Base-by-base conservation (phyloP, 164 flowering plant genomes). In the Magnolia kwangsiensis region DNA sequence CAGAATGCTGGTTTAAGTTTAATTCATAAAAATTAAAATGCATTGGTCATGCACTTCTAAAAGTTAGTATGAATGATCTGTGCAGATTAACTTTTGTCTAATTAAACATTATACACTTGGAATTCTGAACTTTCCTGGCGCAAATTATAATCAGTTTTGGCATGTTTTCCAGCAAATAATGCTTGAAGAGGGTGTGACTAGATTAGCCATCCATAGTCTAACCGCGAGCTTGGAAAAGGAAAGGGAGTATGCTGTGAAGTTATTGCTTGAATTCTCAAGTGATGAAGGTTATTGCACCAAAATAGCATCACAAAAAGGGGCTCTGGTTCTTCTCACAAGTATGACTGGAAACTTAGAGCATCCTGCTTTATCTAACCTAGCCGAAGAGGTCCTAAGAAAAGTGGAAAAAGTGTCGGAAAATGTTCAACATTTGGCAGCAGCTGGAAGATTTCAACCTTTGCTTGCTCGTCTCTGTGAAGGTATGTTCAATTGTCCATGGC, bases 381-480 rank as follows among this genome's bases (percentile, higher is more conserved):
- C 92, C 50, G 92, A 87, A 78, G 85, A 85, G 73, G 84, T 85
- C 65, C 75, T 89, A 63, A 84, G 74, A 76, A 78, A 76, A 23
- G 67, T 89, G 78, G 90, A 88, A 74, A 82, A 71, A 66, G 81
- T 87, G 50, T 89, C 86, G 70, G 87, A 75, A 23, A 89, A 82
- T 80, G 81, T 87, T 75, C 82, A 83, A 73, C 88, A 77, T 72
- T 80, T 88, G 51, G 90, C 89, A 65, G 85, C 84, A 50, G 90
- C 92, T 4, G 93, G 93, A 80, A 83, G 93, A 80, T 86, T 88
- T 80, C 87, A 86, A 80, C 91, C 91, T 29, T 77, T 90, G 70
- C 86, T 90, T 23, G 69, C 63, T 75, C 87, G 90, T 37, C 84
- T 90, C 14, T 73, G 80, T 83, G 83, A 84, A 82, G 91, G 91